A percentile compares a stretch with the other conserved stretches of the same genome.
Conservation (phyloP, 768 basidiomycete genomes). For the Suillus lakei region DNA sequence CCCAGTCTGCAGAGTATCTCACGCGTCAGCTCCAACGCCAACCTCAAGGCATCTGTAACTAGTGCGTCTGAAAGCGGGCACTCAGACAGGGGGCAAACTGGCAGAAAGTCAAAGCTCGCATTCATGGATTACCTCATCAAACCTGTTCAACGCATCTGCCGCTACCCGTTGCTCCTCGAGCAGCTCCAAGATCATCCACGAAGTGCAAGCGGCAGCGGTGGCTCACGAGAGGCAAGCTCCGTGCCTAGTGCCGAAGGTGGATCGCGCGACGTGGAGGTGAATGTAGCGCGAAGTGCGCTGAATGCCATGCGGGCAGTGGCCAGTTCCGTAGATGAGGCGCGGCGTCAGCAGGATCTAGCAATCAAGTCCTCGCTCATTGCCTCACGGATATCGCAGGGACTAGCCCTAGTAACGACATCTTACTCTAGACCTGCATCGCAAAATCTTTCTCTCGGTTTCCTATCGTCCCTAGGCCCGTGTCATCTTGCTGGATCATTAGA, state of each 20-base stretch:
- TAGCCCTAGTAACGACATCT: conserved; percentile 31
- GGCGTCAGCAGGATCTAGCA: conserved; percentile 64
- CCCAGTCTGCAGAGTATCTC: conserved; percentile 42
- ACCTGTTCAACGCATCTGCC: conserved; percentile 96
- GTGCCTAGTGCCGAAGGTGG: background rate
- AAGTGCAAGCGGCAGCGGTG: conserved; percentile 6
- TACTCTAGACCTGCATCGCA: conserved; percentile 38
- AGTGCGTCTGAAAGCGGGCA: conserved; percentile 37
- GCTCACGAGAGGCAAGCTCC: conserved; percentile 7
- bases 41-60: conserved; percentile 36
- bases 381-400: conserved; percentile 60
- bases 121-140: conserved; percentile 94
- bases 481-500: conserved; percentile 86
- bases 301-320: conserved; percentile 80
- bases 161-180: conserved; percentile 89
- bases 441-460: conserved; percentile 55
- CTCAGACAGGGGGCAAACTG: conserved; percentile 29
- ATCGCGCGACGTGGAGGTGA: conserved; percentile 8
- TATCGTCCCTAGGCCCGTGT: conserved; percentile 79
- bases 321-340: conserved; percentile 80
- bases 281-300: conserved; percentile 48
- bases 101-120: conserved; percentile 50
- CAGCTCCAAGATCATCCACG: conserved; percentile 49
- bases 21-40: conserved; percentile 34
- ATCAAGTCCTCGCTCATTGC: conserved; percentile 70